These are phyloP conservation scores for Lepidium sativum DNA, from an alignment of 345 rosid genomes.

Conservation along the genomic window DNA sequence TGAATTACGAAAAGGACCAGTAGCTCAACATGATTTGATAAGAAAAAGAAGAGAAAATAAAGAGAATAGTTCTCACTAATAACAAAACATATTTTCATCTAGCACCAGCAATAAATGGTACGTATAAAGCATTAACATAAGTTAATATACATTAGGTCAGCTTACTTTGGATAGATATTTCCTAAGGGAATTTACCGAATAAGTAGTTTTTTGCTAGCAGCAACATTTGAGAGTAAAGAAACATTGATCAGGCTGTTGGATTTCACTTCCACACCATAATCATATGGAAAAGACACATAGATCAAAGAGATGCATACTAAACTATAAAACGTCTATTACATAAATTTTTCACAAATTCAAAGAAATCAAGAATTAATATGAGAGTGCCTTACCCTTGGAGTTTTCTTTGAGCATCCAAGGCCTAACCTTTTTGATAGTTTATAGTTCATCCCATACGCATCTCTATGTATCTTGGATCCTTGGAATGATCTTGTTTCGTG, in stretches of 20 bases:
- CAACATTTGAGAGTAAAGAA: conserved; percentile 45
- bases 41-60: not conserved
- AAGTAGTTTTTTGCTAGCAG: conserved; percentile 42
- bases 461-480: conserved; percentile 57
- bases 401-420: conserved; percentile 46
- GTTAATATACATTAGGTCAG: not conserved
- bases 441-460: conserved; percentile 61
- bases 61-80: not conserved
- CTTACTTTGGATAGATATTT: not conserved
- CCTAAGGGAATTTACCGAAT: conserved; percentile 36
- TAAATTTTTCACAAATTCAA: not conserved
- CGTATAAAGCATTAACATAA: conserved; percentile 1
- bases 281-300: conserved; percentile 34
- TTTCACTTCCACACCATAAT: conserved; percentile 38
- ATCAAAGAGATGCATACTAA: conserved; percentile 3
- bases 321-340: not conserved
- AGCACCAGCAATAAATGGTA: not conserved
- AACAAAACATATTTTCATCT: not conserved
- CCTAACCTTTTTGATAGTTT: conserved; percentile 70
- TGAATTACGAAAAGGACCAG: not conserved
- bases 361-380: not conserved
- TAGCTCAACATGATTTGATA: not conserved
- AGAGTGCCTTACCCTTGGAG: conserved; percentile 40
- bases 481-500: conserved; percentile 42
- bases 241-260: conserved; percentile 36